phyloP scores from a whole-genome alignment of 2,329 filamentous ascomycete genomes.

The Tolypocladium guangdongense region DNA sequence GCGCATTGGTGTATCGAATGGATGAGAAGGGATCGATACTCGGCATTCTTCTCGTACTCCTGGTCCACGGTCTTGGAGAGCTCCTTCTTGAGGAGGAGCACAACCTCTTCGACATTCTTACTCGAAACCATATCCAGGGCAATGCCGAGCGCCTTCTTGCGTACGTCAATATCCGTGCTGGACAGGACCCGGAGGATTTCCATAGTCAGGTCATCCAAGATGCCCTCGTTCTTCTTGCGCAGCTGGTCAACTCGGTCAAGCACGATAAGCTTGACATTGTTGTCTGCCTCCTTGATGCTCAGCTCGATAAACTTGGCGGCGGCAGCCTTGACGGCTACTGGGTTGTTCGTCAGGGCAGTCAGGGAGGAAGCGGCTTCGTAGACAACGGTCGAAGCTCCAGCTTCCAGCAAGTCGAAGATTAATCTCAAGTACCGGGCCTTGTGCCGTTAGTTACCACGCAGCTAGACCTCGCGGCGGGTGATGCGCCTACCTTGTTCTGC shows the following conservation, averaged over 20 bases:
- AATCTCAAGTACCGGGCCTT: conserved; percentile 82
- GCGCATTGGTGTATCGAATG: conserved; percentile 97
- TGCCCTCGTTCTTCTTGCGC: conserved; percentile 76
- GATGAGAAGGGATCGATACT: conserved; percentile 90
- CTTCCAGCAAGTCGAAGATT: conserved; percentile 94
- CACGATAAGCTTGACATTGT: conserved; percentile 98
- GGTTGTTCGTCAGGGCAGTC: conserved; percentile 88
- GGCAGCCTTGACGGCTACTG: conserved; percentile 93
- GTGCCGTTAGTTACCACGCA: conserved; percentile 12
- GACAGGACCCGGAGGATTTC: conserved; percentile 91
- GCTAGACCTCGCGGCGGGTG: conserved; percentile 4
- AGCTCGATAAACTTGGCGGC: conserved; percentile 94
- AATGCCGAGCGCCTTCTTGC: conserved; percentile 80
- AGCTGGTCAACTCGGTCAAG: conserved; percentile 86
- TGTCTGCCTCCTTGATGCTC: conserved; percentile 94
- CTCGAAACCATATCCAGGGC: conserved; percentile 97
- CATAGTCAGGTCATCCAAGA: conserved; percentile 92
- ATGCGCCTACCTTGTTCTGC: conserved; percentile 67
- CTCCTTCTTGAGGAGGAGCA: conserved; percentile 93
- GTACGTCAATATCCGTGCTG: conserved; percentile 91
- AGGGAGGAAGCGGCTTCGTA: conserved; percentile 96
- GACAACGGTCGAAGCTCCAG: conserved; percentile 84
- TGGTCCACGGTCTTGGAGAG: conserved; percentile 95
- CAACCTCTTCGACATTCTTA: conserved; percentile 97
- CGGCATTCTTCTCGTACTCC: conserved; percentile 95